These are phyloP conservation scores for Eucalyptus leucophloia DNA, from an alignment of 345 rosid species.

Conservation along the genomic window DNA sequence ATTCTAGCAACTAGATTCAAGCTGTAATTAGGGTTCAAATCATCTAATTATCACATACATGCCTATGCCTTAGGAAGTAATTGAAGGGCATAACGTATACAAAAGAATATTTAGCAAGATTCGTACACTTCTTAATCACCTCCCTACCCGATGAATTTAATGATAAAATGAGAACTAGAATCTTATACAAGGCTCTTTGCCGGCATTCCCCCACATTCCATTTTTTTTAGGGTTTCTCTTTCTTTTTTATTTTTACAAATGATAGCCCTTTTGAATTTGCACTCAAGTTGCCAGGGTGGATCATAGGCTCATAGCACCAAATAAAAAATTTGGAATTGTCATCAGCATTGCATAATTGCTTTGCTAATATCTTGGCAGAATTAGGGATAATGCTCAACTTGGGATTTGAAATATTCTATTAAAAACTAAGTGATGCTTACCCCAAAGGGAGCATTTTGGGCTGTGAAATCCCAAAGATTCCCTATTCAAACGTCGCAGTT, in stretches of 20 bases:
- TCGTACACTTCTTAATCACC: background rate
- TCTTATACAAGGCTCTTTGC: background rate
- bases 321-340: background rate
- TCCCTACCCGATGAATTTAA: background rate
- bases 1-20: background rate
- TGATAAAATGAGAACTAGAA: background rate
- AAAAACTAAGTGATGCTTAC: background rate
- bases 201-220: background rate
- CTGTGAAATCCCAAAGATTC: background rate
- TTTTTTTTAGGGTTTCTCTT: background rate
- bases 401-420: background rate
- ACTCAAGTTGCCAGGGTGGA: background rate
- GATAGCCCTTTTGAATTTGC: background rate
- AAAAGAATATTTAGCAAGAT: background rate
- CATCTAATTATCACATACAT: background rate
- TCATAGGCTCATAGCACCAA: background rate
- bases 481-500: background rate
- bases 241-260: background rate
- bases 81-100: background rate
- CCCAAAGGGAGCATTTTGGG: background rate
- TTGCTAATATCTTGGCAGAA: background rate
- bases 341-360: background rate
- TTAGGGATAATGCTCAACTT: background rate
- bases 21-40: background rate
- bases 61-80: background rate